Conservation (phyloP, 208 protist species). For the Acanthamoeba divionensis region DNA sequence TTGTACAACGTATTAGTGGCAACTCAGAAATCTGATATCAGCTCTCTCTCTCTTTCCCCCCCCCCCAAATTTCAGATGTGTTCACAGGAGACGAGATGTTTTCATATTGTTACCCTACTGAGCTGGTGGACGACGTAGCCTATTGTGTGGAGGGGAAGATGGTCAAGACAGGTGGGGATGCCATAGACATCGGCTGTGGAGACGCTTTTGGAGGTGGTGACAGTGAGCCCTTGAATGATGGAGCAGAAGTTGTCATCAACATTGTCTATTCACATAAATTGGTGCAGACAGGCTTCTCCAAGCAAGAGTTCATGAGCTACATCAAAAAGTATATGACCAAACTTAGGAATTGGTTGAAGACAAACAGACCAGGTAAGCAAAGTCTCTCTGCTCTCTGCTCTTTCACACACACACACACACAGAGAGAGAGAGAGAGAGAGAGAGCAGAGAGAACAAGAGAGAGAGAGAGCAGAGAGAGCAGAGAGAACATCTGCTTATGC, state of each 20-base stretch:
- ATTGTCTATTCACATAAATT: constrained; percentile 47
- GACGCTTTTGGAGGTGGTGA: constrained; percentile 33
- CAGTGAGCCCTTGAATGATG: not conserved
- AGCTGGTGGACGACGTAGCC: constrained; percentile 36
- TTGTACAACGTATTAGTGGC: no score
- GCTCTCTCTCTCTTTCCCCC: no score
- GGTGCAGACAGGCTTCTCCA: constrained; percentile 38
- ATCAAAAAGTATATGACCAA: constrained; percentile 51
- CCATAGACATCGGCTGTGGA: constrained; percentile 38
- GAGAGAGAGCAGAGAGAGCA: no score
- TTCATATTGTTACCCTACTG: constrained; percentile 7
- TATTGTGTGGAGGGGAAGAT: constrained; percentile 2
- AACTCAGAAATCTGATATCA: no score
- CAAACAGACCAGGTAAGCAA: constrained; percentile 2
- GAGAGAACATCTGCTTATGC: no score
- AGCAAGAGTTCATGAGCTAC: constrained; percentile 46
- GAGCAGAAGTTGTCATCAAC: constrained; percentile 39
- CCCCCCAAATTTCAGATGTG: no score
- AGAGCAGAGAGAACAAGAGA: not conserved
- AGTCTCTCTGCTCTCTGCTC: not conserved
- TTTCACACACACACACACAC: no score
- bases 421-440: no score
- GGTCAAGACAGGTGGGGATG: not conserved
- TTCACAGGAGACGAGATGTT: constrained; percentile 60
- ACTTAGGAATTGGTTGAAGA: not conserved